Evolutionary conservation across 2,329 filamentous ascomycete species (phyloP), one percentile per base, ranked within the genome.

Genomic region (Trichoderma guizhouense): DNA sequence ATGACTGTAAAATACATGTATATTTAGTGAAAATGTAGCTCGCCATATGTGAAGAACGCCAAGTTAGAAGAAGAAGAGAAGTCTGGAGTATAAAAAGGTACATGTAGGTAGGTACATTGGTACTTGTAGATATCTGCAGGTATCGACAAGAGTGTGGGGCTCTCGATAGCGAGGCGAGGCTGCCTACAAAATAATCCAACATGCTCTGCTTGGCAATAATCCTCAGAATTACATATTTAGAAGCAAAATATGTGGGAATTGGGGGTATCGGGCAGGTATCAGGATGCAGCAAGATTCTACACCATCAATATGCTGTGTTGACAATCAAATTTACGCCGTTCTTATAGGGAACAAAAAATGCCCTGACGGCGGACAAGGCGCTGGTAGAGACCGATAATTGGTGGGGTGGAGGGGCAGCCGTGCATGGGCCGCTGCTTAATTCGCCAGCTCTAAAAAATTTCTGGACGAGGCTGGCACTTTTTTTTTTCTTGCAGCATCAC

Each of bases 381-480:
- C 58, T 43, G 53, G 39, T 9, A 28, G 24, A 60, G 55, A 9
- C 28, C 36, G 62, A 70, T 60, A 58, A 53, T 55, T 72, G 66
- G 71, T 69, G 79, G 75, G 76, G 76, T 79, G 72, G 78, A 79
- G 79, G 79, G 79, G 78, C 77, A 77, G 71, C 67, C 30, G 51
- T 75, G 79, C 79, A 79, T 73, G 76, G 79, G 80, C 78, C 79
- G 79, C 75, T 78, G 73, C 79, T 80, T 81, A 79, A 78, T 74
- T 77, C 73, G 71, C 66, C 72, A 60, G 71, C 74, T 75, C 73
- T 75, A 78, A 79, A 80, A 80, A 81, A 81, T 77, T 76, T 78
- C 78, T 77, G 73, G 77, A 76, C 74, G 66, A 76, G 75, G 65
- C 73, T 75, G 76, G 72, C 77, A 73, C 73, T 77, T 77, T 80